phyloP scores from a whole-genome alignment of 2,329 filamentous ascomycete genomes.

The Neopestalotiopsis sp. region DNA sequence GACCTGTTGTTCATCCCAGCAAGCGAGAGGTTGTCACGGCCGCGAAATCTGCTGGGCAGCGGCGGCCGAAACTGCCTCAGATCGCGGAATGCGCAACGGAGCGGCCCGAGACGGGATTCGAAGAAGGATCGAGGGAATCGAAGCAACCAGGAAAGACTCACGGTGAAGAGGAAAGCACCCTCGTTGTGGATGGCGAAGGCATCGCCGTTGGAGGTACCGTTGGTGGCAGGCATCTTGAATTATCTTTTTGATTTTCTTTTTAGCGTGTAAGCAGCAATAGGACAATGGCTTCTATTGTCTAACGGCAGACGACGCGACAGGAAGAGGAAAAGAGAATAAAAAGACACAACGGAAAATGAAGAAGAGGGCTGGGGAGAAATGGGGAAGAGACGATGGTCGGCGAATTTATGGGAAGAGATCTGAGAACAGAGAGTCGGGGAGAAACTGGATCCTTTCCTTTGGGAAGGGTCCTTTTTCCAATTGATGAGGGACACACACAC shows the following conservation, averaged over 20 bases:
- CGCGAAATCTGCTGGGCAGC: not conserved
- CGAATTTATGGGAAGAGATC: not conserved
- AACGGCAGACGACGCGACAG: not conserved
- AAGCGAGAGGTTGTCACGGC: not conserved
- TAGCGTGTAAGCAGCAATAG: not conserved
- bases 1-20: not conserved
- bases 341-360: not conserved
- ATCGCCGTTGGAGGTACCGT: constrained; percentile 50
- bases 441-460: not conserved
- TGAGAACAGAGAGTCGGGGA: not conserved
- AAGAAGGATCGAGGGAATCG: not conserved
- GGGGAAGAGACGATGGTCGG: not conserved
- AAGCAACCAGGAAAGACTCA: constrained; percentile 43
- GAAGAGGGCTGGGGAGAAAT: not conserved
- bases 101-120: not conserved
- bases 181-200: constrained; percentile 56
- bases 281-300: constrained; percentile 2
- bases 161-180: constrained; percentile 85
- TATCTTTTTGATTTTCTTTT: not conserved
- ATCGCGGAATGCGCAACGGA: not conserved
- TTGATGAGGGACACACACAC: constrained; percentile 8
- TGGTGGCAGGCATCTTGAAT: constrained; percentile 63
- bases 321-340: too few relatives aligned
- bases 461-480: constrained; percentile 12
- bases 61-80: not conserved